Conservation (phyloP, 192 early-diverging fungal species). For the Chytriomyces sp. region DNA sequence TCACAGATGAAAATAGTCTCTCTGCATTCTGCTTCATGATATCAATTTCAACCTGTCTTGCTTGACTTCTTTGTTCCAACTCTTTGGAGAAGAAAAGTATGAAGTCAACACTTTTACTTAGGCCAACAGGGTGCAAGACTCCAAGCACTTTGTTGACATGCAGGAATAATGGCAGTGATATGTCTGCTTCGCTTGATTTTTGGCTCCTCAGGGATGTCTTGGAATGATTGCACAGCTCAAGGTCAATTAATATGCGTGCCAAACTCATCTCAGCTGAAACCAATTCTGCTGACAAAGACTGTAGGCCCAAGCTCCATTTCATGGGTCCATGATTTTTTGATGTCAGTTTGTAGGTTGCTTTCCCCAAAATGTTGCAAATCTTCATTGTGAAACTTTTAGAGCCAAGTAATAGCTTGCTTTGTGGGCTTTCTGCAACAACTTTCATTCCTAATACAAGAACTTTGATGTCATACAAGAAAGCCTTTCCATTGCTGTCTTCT, state of each 20-base stretch:
- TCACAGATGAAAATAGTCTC: conserved; percentile 64
- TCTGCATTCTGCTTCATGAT: conserved; percentile 66
- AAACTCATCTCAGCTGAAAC: conserved; percentile 32
- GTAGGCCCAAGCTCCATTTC: conserved; percentile 4
- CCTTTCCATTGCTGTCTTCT: too few species aligned
- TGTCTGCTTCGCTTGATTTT: background rate
- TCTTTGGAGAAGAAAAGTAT: conserved; percentile 69
- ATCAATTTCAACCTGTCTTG: conserved; percentile 52
- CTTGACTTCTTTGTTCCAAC: conserved; percentile 58
- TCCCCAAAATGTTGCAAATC: background rate
- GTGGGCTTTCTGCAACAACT: conserved; percentile 65
- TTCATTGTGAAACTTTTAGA: conserved; percentile 36
- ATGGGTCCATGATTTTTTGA: too few species aligned
- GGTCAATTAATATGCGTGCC: conserved; percentile 68
- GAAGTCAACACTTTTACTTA: conserved; percentile 65
- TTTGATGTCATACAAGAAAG: conserved; percentile 59
- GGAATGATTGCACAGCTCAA: conserved; percentile 61
- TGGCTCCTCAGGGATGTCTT: conserved; percentile 16
- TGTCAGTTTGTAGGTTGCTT: too few species aligned
- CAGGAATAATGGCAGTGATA: conserved; percentile 47
- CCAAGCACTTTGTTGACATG: conserved; percentile 65
- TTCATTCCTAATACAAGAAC: conserved; percentile 62
- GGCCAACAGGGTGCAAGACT: conserved; percentile 71
- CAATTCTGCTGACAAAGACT: conserved; percentile 1
- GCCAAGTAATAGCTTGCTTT: conserved; percentile 29